A percentile compares a stretch with the other conserved stretches of the same genome.
These are phyloP conservation scores for Acanthamoeba castellanii DNA, from an alignment of 208 protist species.

Conservation along the genomic window DNA sequence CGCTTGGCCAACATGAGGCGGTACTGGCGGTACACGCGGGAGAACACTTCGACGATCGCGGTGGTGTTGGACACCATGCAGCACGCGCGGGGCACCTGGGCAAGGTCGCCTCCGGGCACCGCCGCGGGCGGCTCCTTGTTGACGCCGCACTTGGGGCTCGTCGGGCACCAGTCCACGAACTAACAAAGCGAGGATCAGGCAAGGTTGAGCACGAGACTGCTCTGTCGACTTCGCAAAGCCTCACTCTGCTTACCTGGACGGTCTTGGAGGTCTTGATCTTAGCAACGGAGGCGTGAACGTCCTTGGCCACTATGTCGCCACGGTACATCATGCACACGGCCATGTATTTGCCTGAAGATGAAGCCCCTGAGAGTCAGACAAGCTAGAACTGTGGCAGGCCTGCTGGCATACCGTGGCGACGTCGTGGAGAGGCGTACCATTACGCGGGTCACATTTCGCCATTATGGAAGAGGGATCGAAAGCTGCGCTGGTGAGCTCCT, in stretches of 20 bases:
- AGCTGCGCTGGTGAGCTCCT: slow-evolving; percentile 95
- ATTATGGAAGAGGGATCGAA: slow-evolving; percentile 95
- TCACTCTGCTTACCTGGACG: slow-evolving; percentile 90
- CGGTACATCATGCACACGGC: slow-evolving; percentile 97
- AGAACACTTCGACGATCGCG: slow-evolving; percentile 95
- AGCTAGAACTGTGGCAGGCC: too few relatives aligned
- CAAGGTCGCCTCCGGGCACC: slow-evolving; percentile 96
- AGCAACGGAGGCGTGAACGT: slow-evolving; percentile 94
- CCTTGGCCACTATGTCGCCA: slow-evolving; percentile 97
- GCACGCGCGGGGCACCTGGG: slow-evolving; percentile 95
- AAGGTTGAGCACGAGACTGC: not conserved
- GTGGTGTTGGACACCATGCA: slow-evolving; percentile 97
- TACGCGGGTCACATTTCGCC: slow-evolving; percentile 96
- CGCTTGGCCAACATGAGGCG: slow-evolving; percentile 95
- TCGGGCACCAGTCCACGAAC: slow-evolving; percentile 97
- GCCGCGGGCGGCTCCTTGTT: slow-evolving; percentile 96
- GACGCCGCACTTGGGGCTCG: slow-evolving; percentile 97
- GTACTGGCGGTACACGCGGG: slow-evolving; percentile 93
- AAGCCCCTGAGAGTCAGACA: not conserved
- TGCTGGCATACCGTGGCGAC: too few relatives aligned
- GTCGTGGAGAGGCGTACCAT: slow-evolving; percentile 93
- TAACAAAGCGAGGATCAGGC: not conserved
- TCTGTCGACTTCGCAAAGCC: too few relatives aligned
- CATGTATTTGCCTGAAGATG: slow-evolving; percentile 92
- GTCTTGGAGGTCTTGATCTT: slow-evolving; percentile 96